These are phyloP conservation scores for Colletotrichum destructivum DNA, from an alignment of 2,329 filamentous ascomycete species.

Conservation along the genomic window DNA sequence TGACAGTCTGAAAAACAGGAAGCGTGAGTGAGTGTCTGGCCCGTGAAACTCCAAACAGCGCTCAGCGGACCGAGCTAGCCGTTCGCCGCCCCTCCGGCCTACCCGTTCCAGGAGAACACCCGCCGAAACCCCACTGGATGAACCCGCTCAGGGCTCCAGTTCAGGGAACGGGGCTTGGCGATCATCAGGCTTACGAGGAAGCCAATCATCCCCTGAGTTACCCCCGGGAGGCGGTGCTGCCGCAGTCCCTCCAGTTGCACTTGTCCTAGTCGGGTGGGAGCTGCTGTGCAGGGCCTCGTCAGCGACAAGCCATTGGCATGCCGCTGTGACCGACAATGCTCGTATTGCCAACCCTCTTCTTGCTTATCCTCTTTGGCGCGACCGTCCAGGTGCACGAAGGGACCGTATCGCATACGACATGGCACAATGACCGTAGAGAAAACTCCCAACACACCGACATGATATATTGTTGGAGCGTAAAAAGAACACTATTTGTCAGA, in stretches of 20 bases:
- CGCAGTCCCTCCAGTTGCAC: slow-evolving; percentile 19
- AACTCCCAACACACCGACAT: not conserved
- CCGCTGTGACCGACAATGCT: slow-evolving; percentile 26
- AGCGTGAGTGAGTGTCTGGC: slow-evolving; percentile 23
- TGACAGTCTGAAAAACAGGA: slow-evolving; percentile 24
- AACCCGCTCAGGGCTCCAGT: slow-evolving; percentile 30
- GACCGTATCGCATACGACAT: not conserved
- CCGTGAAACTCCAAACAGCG: slow-evolving; percentile 38
- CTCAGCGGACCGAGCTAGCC: slow-evolving; percentile 33
- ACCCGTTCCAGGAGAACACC: slow-evolving; percentile 19
- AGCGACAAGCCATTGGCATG: slow-evolving; percentile 28
- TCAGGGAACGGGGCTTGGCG: slow-evolving; percentile 37
- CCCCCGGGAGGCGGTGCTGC: slow-evolving; percentile 22
- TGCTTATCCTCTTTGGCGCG: not conserved
- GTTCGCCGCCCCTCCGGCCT: slow-evolving; percentile 3
- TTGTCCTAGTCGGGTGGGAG: slow-evolving; percentile 29
- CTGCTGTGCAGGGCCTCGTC: slow-evolving; percentile 25
- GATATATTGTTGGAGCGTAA: not conserved
- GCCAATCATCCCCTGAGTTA: slow-evolving; percentile 29
- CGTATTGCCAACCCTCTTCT: slow-evolving; percentile 18
- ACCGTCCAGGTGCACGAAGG: not conserved
- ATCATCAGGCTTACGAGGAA: slow-evolving; percentile 32
- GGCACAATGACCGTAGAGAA: not conserved
- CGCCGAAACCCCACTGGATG: slow-evolving; percentile 26
- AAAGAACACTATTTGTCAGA: slow-evolving; percentile 3